Evolutionary conservation across 2,329 filamentous ascomycete species (phyloP), one percentile per base, ranked within the genome.

Genomic region (Aspergillus sp.): DNA sequence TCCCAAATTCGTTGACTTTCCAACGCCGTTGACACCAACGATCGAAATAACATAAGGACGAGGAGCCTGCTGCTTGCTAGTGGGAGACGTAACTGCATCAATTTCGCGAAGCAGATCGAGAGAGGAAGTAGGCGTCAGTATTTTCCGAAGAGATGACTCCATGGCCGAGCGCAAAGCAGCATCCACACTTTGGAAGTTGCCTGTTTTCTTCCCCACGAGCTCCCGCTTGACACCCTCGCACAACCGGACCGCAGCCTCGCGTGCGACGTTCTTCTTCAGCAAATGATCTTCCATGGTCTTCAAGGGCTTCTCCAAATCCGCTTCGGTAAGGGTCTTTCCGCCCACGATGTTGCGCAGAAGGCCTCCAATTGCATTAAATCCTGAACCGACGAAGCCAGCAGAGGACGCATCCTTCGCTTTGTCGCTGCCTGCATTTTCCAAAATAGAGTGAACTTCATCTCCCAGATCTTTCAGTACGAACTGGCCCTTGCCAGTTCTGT

Each of bases 11-110:
- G 95, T 99, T 15, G 93, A 97, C 80, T 99, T 99, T 72, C 95
- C 95, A 39, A 99, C 95, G 57, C 95, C 95, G 75, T 99, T 99
- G 73, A 99, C 95, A 63, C 95, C 95, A 47, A 99, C 95, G 63
- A 99, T 96, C 59, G 92, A 97, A 74, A 99, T 96, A 70, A 98
- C 94, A 74, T 98, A 99, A 47, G 95, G 95, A 3, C 95, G 89
- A 19, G 84, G 78, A 61, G 85, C 81, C 62, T 88, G 82, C 30
- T 87, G 88, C 3, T 87, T 85, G 21, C 80, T 82, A 0, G 88
- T 80, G 1, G 91, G 88, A 10, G 86, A 82, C 6, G 87, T 89
- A 63, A 96, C 86, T 48, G 88, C 85, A 72, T 94, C 88, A 68
- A 99, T 98, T 74, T 96, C 92, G 69, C 93, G 92, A 50, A 99